Base-by-base conservation (phyloP, 106 monocot genomes). In the Allium fistulosum region DNA sequence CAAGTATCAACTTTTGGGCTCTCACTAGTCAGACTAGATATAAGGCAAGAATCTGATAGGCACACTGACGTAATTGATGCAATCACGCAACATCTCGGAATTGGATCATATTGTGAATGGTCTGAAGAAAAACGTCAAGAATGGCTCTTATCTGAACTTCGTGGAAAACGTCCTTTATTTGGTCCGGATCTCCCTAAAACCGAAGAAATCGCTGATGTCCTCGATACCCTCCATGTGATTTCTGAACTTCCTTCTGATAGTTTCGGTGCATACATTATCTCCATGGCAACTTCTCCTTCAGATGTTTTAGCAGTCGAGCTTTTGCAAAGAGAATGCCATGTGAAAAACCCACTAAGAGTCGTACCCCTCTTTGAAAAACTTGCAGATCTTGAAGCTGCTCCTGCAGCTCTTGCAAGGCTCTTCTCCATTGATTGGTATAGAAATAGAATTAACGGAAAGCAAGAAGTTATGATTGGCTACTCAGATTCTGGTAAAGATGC, bases 391-490 rank as follows among this genome's bases (percentile, higher is more conserved):
- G 86, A 91, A 63, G 81, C 85, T 45, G 94, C 94, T 11, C 94
- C 94, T 47, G 91, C 91, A 28, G 91, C 88, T 67, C 46, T 91
- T 53, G 72, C 88, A 9, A 74, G 88, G 2, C 88, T 96, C 14
- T 96, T 88, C 68, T 86, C 91, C 0, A 84, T 96, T 47, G 86
- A 91, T 13, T 88, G 95, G 88, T 95, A 88, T 75, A 91, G 15
- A 68, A 81, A 84, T 74, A 80, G 85, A 37, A 95, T 91, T 49
- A 55, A 85, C 67, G 88, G 91, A 18, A 95, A 95, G 60, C 91
- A 95, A 61, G 95, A 95, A 63, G 91, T 95, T 22, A 95, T 95
- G 94, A 95, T 95, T 63, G 94, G 94, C 50, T 91, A 91, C 62
- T 95, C 91, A 15, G 91, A 95, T 76, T 95, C 94, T 56, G 94